Evolutionary conservation across 148 eudicot species (phyloP), one percentile per base, ranked within the genome.

Genomic region (Polygonum aviculare): DNA sequence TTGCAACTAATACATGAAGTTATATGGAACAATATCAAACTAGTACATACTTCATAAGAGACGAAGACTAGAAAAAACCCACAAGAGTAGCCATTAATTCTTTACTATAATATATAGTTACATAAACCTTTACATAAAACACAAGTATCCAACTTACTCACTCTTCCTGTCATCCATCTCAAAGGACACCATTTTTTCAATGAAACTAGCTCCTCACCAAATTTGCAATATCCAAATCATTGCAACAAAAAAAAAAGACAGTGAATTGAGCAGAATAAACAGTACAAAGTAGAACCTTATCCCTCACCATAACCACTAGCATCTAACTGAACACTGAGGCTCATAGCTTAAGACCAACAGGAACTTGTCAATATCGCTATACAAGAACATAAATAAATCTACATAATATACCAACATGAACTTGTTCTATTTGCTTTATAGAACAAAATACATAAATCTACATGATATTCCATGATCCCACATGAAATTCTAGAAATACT

Each of bases 101-200:
- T 35, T 36, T 2, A 21, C 49, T 31, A 57, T 16, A 73, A 71
- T 18, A n/a, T 47, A 36, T 5, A 54, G 69, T 35, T 7, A 38
- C 7, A 35, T 39, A 33, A 40, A 76, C 73, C 47, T 73, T 35
- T 4, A 38, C 4, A 35, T 39, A 33, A 33, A 76, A 55, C 10
- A 26, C 22, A 45, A 40, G 31, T 47, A 2, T 12, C 2, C 73
- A 16, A 60, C 74, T 33, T 45, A 79, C 91, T 81, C 79, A 89
- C 93, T 89, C 83, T 86, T 89, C 15, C 81, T 79, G 74, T 87
- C 91, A 69, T 87, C 77, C 91, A 89, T 86, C 82, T 89, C 93
- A 50, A 89, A 84, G 26, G 93, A 89, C 74, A 84, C 54, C 93
- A 87, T 89, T 36, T 74, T 70, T 11, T 19, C 35, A 67, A 41